Conservation (phyloP, 169 alveolate genomes). For the Perkinsus chesapeaki region DNA sequence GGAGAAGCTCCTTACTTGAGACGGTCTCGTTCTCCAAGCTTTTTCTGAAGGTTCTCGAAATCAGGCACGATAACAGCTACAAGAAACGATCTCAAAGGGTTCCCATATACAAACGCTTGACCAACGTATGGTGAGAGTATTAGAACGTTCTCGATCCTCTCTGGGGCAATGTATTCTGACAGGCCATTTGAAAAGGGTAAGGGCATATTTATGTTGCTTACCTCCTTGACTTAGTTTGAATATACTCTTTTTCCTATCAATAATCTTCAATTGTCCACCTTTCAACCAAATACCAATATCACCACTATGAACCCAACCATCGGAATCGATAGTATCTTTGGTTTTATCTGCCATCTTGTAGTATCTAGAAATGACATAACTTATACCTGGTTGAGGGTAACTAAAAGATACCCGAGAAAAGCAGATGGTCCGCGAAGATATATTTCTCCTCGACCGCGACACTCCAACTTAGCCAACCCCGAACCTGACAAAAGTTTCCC, state of each 20-base stretch:
- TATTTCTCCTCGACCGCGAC: background rate
- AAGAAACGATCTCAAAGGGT: constrained; percentile 41
- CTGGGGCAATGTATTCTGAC: constrained; percentile 82
- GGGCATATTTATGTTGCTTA: background rate
- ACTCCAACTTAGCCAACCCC: background rate
- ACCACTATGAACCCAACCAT: constrained; percentile 87
- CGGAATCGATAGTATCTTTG: constrained; percentile 60
- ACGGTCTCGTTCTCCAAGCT: background rate
- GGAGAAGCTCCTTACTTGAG: too few species aligned
- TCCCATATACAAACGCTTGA: constrained; percentile 78
- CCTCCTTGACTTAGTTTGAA: constrained; percentile 48
- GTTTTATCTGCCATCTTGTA: constrained; percentile 50
- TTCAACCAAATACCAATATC: constrained; percentile 64
- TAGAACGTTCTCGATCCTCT: constrained; percentile 70
- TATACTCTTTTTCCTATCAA: constrained; percentile 78
- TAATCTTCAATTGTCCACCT: constrained; percentile 45
- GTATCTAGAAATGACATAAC: constrained; percentile 10
- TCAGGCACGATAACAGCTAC: background rate
- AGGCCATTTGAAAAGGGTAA: background rate
- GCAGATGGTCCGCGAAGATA: background rate
- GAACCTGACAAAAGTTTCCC: background rate
- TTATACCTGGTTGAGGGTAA: background rate
- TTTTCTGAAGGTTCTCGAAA: background rate
- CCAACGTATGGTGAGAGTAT: constrained; percentile 52
- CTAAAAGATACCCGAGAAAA: background rate